Evolutionary conservation across 176 grass and related monocot genomes (phyloP), one percentile per base, ranked within the genome.

Genomic region (Miscanthus lutarioriparius): DNA sequence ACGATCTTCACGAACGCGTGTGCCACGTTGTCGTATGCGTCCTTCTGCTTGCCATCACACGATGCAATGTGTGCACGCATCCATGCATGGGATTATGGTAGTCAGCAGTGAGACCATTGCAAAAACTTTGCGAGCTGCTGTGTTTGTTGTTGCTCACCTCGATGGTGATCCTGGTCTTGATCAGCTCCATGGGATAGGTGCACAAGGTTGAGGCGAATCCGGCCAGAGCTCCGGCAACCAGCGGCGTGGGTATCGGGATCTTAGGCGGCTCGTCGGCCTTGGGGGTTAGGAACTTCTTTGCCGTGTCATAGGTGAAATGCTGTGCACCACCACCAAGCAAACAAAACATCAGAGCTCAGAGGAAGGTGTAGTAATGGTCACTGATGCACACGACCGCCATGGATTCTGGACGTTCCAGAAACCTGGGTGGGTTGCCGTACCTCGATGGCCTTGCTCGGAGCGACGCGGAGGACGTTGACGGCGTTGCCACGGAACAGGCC

Each of bases 141-240:
- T 53, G 38, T 70, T 13, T 15, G 67, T 27, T 28, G 53, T n/a
- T n/a, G 53, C 53, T 48, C 16, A 93, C 94, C 94, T 94, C 88
- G 77, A 97, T 97, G 64, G 95, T 97, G n/a, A 97, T 78, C 59
- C 92, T 82, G 76, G 95, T 97, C 84, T 94, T 97, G 65, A 94
- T 78, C 1, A 97, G 85, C 33, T 97, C 95, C 80, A 97, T 87
- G 78, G 95, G 95, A 33, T 97, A 97, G 72, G 92, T 97, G 75
- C 95, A 97, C 16, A 94, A 78, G 63, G 95, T 97, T 0, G 95
- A 97, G 40, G 86, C 88, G 17, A 97, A 86, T 15, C 95, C 95
- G 67, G 88, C 95, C 38, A 97, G 70, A 22, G 95, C 95, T 76
- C 92, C 95, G 78, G 92, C 92, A 36, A 94, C 70, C 4, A 97